Base-by-base conservation (phyloP, 129 eudicot species). In the Glebionis coronaria region DNA sequence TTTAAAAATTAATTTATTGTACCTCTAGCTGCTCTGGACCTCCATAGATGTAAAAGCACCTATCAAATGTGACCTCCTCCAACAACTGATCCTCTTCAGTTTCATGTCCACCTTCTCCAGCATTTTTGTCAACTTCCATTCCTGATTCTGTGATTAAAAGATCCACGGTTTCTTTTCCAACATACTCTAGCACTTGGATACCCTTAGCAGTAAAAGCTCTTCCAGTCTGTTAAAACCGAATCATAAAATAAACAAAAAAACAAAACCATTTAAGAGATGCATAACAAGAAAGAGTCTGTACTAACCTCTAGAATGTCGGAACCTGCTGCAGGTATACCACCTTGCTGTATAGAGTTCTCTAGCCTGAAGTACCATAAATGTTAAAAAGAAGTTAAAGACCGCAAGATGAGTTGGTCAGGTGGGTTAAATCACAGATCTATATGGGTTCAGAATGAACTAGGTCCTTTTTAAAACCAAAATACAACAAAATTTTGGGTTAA, bases 21-120 rank as follows among this genome's bases (percentile, higher is more conserved):
- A 94, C 99, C 97, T 94, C 97, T 75, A 94, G 80, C 73, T 82
- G 97, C 75, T 94, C 99, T 60, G 99, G 99, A 83, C 99, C 99
- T 79, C 99, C 99, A 78, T 94, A 94, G 59, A 94, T 94, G 68
- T 94, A 94, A 50, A 94, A 94, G 81, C 92, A 94, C 67, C 99
- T 71, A 42, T 94, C 97, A 72, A 94, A 94, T 46, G 90, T 71
- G 61, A 90, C 80, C 69, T 94, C 99, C 68, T 94, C 99, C 76
- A 81, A 73, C 73, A 78, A 70, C 61, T 88, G 95, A 82, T 94
- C 96, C 60, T 85, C 97, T 45, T 81, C 88, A 9, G 57, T 57
- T 56, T 25, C 78, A 62, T 60, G 69, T 53, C 83, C 94, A 56
- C 77, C 72, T 76, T 79, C 79, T 38, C 65, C 73, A 5, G 71